Percentiles rank a stretch among this genome's conserved stretches.
Evolutionary conservation across 1,284 basidiomycete species (phyloP).

Genomic region (Termitomyces sp.): DNA sequence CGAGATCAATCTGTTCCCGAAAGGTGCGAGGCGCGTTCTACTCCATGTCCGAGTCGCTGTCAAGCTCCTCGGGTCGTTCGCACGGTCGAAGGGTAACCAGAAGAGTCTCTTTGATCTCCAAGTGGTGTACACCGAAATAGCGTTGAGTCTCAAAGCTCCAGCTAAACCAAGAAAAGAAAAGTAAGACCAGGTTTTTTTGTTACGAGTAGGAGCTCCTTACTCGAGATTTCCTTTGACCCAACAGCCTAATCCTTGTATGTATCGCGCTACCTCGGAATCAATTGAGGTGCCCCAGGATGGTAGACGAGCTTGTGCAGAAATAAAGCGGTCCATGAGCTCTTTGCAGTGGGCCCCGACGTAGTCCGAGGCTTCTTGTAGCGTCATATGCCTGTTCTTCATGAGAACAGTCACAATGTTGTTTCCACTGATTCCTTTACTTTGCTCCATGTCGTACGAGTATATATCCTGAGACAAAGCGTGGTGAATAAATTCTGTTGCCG

Average conservation of each 20-base stretch:
- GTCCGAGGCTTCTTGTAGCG: constrained; percentile 58
- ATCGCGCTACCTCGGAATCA: constrained; percentile 44
- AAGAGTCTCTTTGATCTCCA: constrained; percentile 43
- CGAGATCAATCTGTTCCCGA: background rate
- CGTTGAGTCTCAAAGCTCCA: constrained; percentile 58
- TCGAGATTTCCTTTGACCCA: constrained; percentile 49
- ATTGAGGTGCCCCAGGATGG: constrained; percentile 45
- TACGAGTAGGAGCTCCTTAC: constrained; percentile 26
- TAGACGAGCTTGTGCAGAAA: constrained; percentile 39
- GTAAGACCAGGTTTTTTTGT: constrained; percentile 7
- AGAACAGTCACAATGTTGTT: constrained; percentile 67
- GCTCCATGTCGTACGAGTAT: constrained; percentile 72
- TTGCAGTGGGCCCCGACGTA: constrained; percentile 50
- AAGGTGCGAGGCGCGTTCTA: constrained; percentile 15
- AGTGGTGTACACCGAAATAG: constrained; percentile 48
- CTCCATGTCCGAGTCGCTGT: constrained; percentile 35
- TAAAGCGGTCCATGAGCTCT: constrained; percentile 46
- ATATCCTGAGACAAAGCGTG: constrained; percentile 44
- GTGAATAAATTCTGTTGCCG: constrained; percentile 5
- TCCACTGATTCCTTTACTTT: constrained; percentile 59
- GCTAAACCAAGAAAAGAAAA: constrained; percentile 26
- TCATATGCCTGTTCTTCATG: constrained; percentile 48
- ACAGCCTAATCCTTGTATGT: constrained; percentile 42
- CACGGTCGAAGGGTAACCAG: constrained; percentile 37
- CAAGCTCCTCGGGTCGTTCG: constrained; percentile 29